Evolutionary conservation across 331 rosid species (phyloP), one percentile per base, ranked within the genome.

Genomic region (Malus hybrid): DNA sequence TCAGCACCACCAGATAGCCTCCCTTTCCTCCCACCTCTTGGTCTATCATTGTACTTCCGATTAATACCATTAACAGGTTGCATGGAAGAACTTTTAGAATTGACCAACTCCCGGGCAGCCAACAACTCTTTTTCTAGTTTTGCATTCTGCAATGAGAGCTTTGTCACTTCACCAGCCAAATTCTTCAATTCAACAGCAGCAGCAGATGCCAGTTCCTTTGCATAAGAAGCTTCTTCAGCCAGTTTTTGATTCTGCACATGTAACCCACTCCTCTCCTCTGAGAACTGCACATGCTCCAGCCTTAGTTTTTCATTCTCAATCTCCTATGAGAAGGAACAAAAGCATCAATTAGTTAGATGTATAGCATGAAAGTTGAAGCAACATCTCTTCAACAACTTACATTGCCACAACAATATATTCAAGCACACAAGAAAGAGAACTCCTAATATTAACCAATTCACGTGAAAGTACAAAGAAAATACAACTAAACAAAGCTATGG

Each of bases 141-240:
- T 7, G 91, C 86, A 83, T 81, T 92, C 72, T 90, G 97, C 74
- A 92, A 77, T 65, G 99, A 95, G 68, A 92, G 88, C 84, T 90
- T 95, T 16, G 99, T 95, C 82, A 95, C 97, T 87, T 95, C 98
- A 83, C 93, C 89, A 65, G 98, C 98, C 90, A 95, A 87, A 89
- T 92, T 95, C 85, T 95, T 95, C 80, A 95, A 80, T 74, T 95
- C 99, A 63, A 95, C 93, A 55, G 99, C 99, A 76, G 99, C 99
- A 77, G 99, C 99, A 77, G 99, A 90, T 63, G 99, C 99, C 73
- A 95, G 83, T 76, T 95, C 99, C 77, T 92, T 95, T 52, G 99
- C 99, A 80, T 95, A 95, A 60, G 93, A 90, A 78, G 99, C 97
- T 88, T 95, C 99, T 85, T 95, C 99, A 4, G 98, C 90, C 71